Evolutionary conservation across 2,329 filamentous ascomycete species (phyloP).

Genomic region (Pyrenophora teres): DNA sequence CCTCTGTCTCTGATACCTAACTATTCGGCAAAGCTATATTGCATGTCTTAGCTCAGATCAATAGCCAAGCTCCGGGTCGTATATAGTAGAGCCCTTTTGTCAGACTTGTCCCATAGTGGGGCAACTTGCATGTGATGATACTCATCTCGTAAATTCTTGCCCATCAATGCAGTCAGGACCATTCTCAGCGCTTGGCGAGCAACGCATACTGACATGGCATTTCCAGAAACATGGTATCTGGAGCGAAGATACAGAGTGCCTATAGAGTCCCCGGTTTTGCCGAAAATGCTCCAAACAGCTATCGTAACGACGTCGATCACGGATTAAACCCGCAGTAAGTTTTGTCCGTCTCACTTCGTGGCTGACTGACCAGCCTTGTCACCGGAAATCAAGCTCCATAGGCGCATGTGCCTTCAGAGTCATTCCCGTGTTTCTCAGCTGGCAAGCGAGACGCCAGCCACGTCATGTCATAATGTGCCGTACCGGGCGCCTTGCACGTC

Average conservation of each 20-base stretch:
- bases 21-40: too few species aligned
- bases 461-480: conserved; percentile 8
- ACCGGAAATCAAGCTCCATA: conserved; percentile 2
- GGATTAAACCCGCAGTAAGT: neutral
- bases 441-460: conserved; percentile 10
- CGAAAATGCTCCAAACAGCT: neutral
- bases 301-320: neutral
- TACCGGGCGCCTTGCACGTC: conserved; percentile 6
- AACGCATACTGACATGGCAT: conserved; percentile 5
- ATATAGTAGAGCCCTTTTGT: neutral
- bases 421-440: conserved; percentile 7
- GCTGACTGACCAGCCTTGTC: conserved; percentile 5
- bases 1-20: too few species aligned
- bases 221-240: conserved; percentile 21
- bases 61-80: neutral
- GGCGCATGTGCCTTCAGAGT: conserved; percentile 1
- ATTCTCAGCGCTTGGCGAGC: conserved; percentile 5
- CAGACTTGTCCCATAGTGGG: neutral
- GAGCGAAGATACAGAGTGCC: conserved; percentile 14
- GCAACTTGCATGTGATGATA: conserved; percentile 2
- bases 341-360: neutral
- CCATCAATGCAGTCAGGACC: conserved; percentile 4
- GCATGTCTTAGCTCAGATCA: too few species aligned
- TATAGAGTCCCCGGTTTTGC: neutral
- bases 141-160: neutral